Percentiles rank a stretch among this genome's conserved stretches.
These are phyloP conservation scores for Microcos paniculata DNA, from an alignment of 345 rosid species.

Conservation along the genomic window DNA sequence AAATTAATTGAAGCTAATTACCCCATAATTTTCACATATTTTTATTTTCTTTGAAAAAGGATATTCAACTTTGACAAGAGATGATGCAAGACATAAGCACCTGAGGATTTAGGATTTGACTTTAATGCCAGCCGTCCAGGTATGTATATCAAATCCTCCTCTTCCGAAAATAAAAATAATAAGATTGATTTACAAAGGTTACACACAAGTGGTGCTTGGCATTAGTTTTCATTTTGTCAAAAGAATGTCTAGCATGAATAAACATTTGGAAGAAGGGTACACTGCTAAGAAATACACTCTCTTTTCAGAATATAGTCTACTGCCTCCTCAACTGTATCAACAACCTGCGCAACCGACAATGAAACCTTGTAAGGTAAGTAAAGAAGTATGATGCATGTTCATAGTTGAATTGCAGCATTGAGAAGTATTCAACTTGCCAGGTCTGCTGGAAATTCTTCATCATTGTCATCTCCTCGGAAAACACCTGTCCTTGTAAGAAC, in stretches of 20 bases:
- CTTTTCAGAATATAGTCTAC: slow-evolving; percentile 43
- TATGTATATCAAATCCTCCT: too few relatives aligned
- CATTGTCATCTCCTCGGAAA: slow-evolving; percentile 35
- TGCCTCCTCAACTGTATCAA: slow-evolving; percentile 50
- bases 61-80: too few relatives aligned
- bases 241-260: neutral
- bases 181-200: too few relatives aligned
- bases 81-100: too few relatives aligned
- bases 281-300: slow-evolving; percentile 16
- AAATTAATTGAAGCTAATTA: too few relatives aligned
- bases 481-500: slow-evolving; percentile 50
- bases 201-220: neutral
- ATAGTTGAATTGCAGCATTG: neutral
- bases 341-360: slow-evolving; percentile 29
- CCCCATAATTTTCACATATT: too few relatives aligned
- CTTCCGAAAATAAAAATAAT: too few relatives aligned
- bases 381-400: neutral
- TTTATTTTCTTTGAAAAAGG: too few relatives aligned
- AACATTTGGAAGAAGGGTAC: neutral
- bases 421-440: slow-evolving; percentile 34
- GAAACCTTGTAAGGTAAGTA: neutral
- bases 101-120: too few relatives aligned
- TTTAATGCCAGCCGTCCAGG: too few relatives aligned
- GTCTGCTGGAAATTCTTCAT: slow-evolving; percentile 42
- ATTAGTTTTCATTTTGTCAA: neutral